A percentile compares a stretch with the other conserved stretches of the same genome.
Conservation (phyloP, 176 grass and related monocot genomes). For the Zoysia pacifica region DNA sequence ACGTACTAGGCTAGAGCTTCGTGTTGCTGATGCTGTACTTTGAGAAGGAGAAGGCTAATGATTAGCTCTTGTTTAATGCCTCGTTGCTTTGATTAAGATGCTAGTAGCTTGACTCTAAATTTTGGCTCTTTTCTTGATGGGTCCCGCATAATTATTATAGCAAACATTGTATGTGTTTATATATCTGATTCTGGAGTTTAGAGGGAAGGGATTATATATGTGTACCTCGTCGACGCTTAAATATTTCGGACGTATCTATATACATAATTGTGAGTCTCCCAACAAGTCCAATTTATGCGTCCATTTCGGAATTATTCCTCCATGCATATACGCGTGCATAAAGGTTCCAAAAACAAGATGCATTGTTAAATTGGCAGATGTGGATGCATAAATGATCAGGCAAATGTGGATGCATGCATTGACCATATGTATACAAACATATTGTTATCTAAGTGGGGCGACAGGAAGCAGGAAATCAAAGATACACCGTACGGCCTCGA, state of each 20-base stretch:
- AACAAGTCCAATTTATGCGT: neutral
- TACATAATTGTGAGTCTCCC: neutral
- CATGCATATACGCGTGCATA: neutral
- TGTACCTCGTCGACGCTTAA: neutral
- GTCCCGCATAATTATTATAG: conserved; percentile 28
- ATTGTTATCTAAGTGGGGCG: conserved; percentile 35
- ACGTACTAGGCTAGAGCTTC: conserved; percentile 22
- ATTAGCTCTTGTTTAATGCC: conserved; percentile 37
- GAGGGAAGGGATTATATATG: neutral
- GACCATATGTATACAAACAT: conserved; percentile 22
- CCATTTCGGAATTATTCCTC: conserved; percentile 8
- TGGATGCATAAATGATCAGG: conserved; percentile 6
- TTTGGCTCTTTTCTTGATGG: conserved; percentile 37
- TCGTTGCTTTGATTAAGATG: conserved; percentile 40
- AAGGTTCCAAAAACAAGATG: neutral
- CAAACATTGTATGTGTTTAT: conserved; percentile 29
- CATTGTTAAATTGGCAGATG: neutral
- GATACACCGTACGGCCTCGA: conserved; percentile 48
- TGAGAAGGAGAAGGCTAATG: conserved; percentile 39
- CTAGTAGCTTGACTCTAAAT: conserved; percentile 4
- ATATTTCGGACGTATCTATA: neutral
- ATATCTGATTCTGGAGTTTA: conserved; percentile 25
- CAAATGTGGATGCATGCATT: conserved; percentile 28
- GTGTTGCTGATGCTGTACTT: conserved; percentile 30
- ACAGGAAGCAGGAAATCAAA: conserved; percentile 61